These are phyloP conservation scores for Termitomyces sp. DNA, from an alignment of 768 basidiomycete genomes.

Conservation along the genomic window DNA sequence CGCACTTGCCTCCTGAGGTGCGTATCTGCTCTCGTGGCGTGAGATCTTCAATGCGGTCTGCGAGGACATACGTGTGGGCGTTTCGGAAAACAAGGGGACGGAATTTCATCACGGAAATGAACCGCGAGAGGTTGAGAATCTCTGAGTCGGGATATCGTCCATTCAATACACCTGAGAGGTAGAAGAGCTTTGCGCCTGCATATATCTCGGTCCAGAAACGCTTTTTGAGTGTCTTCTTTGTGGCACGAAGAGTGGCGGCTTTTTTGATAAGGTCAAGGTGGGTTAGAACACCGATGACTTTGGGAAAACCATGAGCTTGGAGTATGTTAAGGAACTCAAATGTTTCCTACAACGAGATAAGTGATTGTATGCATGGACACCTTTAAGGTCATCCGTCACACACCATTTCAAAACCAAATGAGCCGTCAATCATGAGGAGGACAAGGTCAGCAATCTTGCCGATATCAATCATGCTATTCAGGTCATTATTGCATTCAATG, in stretches of 20 bases:
- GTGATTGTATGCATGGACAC: not conserved
- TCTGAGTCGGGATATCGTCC: constrained; percentile 97
- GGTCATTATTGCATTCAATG: constrained; percentile 95
- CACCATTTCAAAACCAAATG: constrained; percentile 99
- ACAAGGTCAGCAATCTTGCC: constrained; percentile 96
- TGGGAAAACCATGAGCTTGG: constrained; percentile 96
- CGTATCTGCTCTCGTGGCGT: constrained; percentile 84
- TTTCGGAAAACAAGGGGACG: constrained; percentile 96
- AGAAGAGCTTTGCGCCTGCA: constrained; percentile 97
- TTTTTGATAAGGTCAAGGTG: constrained; percentile 98
- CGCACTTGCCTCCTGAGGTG: constrained; percentile 77
- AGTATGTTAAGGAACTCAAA: constrained; percentile 98
- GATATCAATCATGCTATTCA: constrained; percentile 98
- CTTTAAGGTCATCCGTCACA: constrained; percentile 14
- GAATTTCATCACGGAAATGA: constrained; percentile 98
- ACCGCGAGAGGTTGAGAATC: constrained; percentile 92
- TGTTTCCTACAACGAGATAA: constrained; percentile 63
- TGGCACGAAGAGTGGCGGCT: constrained; percentile 73
- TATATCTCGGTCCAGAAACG: constrained; percentile 99
- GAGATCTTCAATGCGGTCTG: constrained; percentile 91
- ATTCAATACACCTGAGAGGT: constrained; percentile 93
- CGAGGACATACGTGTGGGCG: constrained; percentile 89
- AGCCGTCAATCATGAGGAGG: constrained; percentile 95
- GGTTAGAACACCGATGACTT: constrained; percentile 93
- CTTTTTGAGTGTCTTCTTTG: constrained; percentile 93